Conservation (phyloP, 78 protist species). For the Goniomonas avonlea region DNA sequence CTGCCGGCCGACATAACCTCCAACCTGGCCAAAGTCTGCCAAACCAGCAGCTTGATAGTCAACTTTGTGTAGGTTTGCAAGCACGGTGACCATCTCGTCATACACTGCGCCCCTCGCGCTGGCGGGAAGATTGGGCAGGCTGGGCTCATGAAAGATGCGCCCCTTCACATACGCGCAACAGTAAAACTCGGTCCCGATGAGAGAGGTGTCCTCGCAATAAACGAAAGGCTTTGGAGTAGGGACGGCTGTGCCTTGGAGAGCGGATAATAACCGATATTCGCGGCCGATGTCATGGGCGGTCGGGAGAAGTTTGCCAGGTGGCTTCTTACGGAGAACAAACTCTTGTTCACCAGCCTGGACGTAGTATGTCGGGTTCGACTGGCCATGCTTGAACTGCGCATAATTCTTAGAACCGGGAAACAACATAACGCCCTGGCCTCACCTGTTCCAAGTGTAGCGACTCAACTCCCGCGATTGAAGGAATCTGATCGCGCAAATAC, state of each 20-base stretch:
- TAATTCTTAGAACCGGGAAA: too few species aligned
- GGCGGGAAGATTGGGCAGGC: background rate
- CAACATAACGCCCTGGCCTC: too few species aligned
- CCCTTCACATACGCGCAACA: constrained; percentile 41
- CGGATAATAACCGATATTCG: constrained; percentile 30
- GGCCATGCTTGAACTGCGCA: constrained; percentile 43
- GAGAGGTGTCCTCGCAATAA: constrained; percentile 31
- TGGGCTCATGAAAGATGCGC: constrained; percentile 32
- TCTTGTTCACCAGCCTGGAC: background rate
- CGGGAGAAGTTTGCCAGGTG: constrained; percentile 55
- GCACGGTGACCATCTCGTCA: background rate
- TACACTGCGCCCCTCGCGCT: background rate
- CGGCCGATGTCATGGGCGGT: constrained; percentile 52
- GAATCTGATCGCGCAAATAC: too few species aligned
- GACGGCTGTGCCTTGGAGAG: constrained; percentile 16
- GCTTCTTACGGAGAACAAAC: constrained; percentile 46
- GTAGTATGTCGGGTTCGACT: constrained; percentile 61
- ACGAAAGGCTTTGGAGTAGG: constrained; percentile 35
- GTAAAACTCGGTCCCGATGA: constrained; percentile 53
- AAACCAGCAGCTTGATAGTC: background rate
- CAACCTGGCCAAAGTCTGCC: background rate
- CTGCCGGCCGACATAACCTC: constrained; percentile 11
- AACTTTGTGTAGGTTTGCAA: background rate
- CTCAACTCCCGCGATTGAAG: too few species aligned
- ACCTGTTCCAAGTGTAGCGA: too few species aligned